Evolutionary conservation across 1,284 basidiomycete species (phyloP).

Genomic region (Trichosporon sp.): DNA sequence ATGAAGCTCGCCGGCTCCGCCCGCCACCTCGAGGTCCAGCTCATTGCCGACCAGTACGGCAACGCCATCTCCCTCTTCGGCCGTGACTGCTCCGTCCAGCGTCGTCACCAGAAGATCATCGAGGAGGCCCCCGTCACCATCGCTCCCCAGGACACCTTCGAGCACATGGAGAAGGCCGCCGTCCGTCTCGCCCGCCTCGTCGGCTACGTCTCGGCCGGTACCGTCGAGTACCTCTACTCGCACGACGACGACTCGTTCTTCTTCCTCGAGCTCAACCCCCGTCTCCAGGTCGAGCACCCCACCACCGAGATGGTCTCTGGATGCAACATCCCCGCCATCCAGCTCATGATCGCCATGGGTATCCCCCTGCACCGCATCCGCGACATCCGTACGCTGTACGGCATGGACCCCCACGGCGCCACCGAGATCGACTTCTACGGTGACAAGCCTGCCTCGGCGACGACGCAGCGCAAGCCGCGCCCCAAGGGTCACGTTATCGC

Average conservation of each 20-base stretch:
- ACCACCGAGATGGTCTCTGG: conserved; percentile 99
- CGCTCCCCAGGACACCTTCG: conserved; percentile 82
- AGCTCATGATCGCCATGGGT: conserved; percentile 98
- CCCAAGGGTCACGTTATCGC: conserved; percentile 99
- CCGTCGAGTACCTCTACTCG: conserved; percentile 97
- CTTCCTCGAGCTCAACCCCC: conserved; percentile 98
- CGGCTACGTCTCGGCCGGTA: conserved; percentile 98
- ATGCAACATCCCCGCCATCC: conserved; percentile 95
- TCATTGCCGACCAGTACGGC: conserved; percentile 98
- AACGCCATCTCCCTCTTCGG: conserved; percentile 99
- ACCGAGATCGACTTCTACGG: conserved; percentile 98
- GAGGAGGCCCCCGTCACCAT: conserved; percentile 99
- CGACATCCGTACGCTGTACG: conserved; percentile 94
- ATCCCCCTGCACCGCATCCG: conserved; percentile 92
- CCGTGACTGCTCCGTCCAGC: conserved; percentile 98
- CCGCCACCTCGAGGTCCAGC: conserved; percentile 95
- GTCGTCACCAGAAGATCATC: conserved; percentile 99
- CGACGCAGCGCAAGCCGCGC: conserved; percentile 87
- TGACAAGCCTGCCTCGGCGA: conserved; percentile 75
- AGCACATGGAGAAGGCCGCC: conserved; percentile 97
- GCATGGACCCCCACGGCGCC: conserved; percentile 76
- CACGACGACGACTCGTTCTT: conserved; percentile 89
- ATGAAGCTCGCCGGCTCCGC: conserved; percentile 99
- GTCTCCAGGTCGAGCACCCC: conserved; percentile 98
- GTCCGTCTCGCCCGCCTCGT: conserved; percentile 96